phyloP scores from a whole-genome alignment of 345 rosid species.

The Eucalyptus viminalis region DNA sequence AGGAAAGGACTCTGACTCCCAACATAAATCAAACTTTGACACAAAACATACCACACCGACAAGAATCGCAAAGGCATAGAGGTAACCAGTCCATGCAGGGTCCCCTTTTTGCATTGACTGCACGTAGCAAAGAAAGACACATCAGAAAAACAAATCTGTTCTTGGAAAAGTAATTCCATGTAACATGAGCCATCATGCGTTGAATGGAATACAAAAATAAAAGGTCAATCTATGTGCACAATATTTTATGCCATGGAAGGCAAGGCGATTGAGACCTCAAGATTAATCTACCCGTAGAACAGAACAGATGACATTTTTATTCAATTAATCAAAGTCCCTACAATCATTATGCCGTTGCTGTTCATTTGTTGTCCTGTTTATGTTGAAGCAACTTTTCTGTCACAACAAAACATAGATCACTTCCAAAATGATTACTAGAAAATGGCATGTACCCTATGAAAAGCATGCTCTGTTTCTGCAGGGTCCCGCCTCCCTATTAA shows the following conservation, averaged over 20 bases:
- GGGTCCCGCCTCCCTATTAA: background rate
- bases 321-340: background rate
- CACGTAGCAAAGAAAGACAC: background rate
- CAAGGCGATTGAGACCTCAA: background rate
- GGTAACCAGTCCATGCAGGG: slow-evolving; percentile 82
- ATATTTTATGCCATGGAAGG: background rate
- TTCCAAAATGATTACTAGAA: background rate
- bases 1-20: background rate
- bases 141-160: background rate
- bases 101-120: slow-evolving; percentile 96
- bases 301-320: background rate
- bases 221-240: background rate
- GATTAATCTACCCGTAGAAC: background rate
- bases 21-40: background rate
- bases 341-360: background rate
- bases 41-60: slow-evolving; percentile 51
- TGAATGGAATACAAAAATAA: background rate
- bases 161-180: background rate
- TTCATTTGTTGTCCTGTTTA: background rate
- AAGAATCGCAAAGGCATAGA: slow-evolving; percentile 79
- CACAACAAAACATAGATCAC: background rate
- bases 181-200: background rate
- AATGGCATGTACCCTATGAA: background rate
- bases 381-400: background rate
- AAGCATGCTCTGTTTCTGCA: background rate